Base-by-base conservation (phyloP, 2,329 filamentous ascomycete species). In the Neonectria hederae region DNA sequence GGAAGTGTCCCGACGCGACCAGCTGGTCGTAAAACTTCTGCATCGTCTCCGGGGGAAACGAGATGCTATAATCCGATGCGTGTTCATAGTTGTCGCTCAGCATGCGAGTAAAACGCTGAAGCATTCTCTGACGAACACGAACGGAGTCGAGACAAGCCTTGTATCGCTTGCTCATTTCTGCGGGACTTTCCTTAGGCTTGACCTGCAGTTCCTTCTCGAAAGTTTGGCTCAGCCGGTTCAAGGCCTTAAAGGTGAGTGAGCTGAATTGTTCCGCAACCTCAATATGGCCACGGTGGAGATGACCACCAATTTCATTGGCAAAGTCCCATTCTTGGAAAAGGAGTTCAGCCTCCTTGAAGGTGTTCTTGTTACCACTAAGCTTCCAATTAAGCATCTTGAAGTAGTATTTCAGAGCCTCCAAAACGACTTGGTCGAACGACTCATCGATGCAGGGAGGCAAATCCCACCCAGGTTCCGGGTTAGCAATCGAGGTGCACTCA, bases 371-470 rank as follows among this genome's bases (percentile, higher is more conserved):
- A 60, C 94, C 93, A 72, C 92, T 94, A 57, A 99, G 83, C 79
- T 98, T 98, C 93, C 94, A 98, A 76, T 98, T 97, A 48, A 99
- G 84, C 87, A 99, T 94, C 78, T 95, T 96, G 85, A 99, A 99
- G 80, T 99, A 99, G 78, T 97, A 98, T 77, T 95, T 97, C 71
- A 99, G 83, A 0, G 95, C 94, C 74, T 97, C 95, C 46, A 99
- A 81, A 10, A 98, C 93, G 19, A 97, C 93, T 35, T 90, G 87
- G 76, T 98, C 96, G 74, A 98, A 99, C 45, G 93, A 93, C 76
- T 99, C 96, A 76, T 98, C 96, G 68, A 99, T 97, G 79, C 94
- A 97, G 9, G 94, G 93, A 3, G 96, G 96, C 59, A 98, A 81
- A 72, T 98, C 94, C 96, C 96, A 99, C 51, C 96, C 95, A 21